Conservation (phyloP, 345 rosid genomes). For the Luvunga scandens region DNA sequence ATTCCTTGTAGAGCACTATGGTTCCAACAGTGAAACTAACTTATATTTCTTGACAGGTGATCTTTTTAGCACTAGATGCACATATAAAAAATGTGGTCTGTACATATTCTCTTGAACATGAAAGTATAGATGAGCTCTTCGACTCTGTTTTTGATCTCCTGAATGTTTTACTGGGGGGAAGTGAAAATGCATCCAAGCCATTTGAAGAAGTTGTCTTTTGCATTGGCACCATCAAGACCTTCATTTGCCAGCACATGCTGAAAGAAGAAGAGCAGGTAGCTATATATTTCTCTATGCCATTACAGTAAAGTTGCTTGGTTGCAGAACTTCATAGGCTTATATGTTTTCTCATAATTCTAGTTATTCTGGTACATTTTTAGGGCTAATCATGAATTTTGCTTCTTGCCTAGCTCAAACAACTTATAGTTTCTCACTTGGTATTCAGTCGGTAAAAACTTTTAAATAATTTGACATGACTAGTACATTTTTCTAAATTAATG, state of each 20-base stretch:
- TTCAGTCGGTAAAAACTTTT: neutral
- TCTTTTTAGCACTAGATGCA: slow-evolving; percentile 57
- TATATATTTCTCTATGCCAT: neutral
- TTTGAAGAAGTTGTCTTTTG: slow-evolving; percentile 48
- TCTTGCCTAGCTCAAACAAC: neutral
- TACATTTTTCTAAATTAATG: neutral
- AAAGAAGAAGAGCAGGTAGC: slow-evolving; percentile 85
- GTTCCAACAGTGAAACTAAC: slow-evolving; percentile 11
- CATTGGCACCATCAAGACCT: slow-evolving; percentile 49
- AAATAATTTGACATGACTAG: neutral
- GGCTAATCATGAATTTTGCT: neutral
- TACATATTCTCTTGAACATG: slow-evolving; percentile 71
- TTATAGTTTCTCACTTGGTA: neutral
- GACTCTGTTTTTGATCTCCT: slow-evolving; percentile 41
- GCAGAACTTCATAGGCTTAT: neutral
- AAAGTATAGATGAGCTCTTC: slow-evolving; percentile 47
- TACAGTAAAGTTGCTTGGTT: neutral
- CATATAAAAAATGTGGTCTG: slow-evolving; percentile 50
- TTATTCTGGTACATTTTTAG: neutral
- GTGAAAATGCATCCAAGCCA: slow-evolving; percentile 22
- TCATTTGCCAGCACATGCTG: slow-evolving; percentile 62
- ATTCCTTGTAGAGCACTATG: neutral
- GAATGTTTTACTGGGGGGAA: slow-evolving; percentile 33
- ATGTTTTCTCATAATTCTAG: neutral
- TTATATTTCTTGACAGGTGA: slow-evolving; percentile 47